These are phyloP conservation scores for Plasmodium gonderi DNA, from an alignment of 169 alveolate species.

Conservation along the genomic window DNA sequence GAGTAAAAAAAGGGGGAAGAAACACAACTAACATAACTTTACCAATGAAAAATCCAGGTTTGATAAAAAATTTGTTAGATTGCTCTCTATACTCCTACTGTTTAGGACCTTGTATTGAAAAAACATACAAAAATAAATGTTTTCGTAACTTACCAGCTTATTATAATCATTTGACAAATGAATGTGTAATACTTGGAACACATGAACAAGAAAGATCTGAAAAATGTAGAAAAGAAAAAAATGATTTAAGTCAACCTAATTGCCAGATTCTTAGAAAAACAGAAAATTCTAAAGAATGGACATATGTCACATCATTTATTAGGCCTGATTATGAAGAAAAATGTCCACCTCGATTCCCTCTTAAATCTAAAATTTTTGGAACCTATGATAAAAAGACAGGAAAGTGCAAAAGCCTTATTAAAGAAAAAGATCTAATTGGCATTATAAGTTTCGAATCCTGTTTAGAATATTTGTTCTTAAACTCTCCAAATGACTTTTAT, in stretches of 20 bases:
- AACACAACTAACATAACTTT: slow-evolving; percentile 10
- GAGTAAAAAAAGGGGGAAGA: background rate
- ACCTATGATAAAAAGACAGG: slow-evolving; percentile 58
- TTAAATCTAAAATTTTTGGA: slow-evolving; percentile 50
- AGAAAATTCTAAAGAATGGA: slow-evolving; percentile 36
- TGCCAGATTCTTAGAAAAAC: slow-evolving; percentile 45
- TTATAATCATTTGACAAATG: slow-evolving; percentile 56
- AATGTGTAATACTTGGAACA: slow-evolving; percentile 69
- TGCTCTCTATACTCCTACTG: slow-evolving; percentile 62
- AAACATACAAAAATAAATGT: slow-evolving; percentile 25
- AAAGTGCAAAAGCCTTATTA: slow-evolving; percentile 47
- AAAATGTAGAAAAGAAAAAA: slow-evolving; percentile 15
- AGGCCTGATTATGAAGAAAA: slow-evolving; percentile 75
- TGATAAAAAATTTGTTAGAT: slow-evolving; percentile 43
- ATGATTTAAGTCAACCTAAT: slow-evolving; percentile 28
- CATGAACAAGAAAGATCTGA: slow-evolving; percentile 55
- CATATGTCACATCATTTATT: slow-evolving; percentile 57
- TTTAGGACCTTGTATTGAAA: slow-evolving; percentile 64
- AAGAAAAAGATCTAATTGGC: background rate
- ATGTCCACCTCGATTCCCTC: slow-evolving; percentile 71
- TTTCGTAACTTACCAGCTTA: slow-evolving; percentile 66
- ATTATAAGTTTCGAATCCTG: slow-evolving; percentile 2
- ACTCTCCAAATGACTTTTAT: background rate
- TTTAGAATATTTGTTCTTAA: slow-evolving; percentile 45
- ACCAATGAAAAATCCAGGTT: slow-evolving; percentile 58